Percentiles rank a stretch among this genome's conserved stretches.
Evolutionary conservation across 306 rosid genomes (phyloP).

Genomic region (Vigna angularis): DNA sequence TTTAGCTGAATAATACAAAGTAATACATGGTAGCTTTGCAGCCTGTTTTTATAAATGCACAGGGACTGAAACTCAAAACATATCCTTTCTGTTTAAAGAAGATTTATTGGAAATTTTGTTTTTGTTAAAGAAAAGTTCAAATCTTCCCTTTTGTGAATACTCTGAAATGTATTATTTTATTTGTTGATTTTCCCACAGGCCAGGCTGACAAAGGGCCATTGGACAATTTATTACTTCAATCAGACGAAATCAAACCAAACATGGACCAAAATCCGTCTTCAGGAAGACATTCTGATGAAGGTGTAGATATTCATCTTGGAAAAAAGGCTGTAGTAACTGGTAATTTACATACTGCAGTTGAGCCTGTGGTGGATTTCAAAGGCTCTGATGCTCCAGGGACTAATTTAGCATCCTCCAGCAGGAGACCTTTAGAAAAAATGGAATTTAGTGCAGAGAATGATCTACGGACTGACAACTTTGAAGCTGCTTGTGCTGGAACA

Average conservation of each 20-base stretch:
- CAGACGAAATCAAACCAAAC: slow-evolving; percentile 51
- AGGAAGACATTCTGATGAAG: slow-evolving; percentile 38
- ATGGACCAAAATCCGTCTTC: slow-evolving; percentile 46
- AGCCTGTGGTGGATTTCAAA: slow-evolving; percentile 41
- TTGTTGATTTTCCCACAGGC: slow-evolving; percentile 49
- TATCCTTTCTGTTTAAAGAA: slow-evolving; percentile 7
- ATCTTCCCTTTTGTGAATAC: slow-evolving; percentile 19
- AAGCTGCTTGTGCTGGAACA: slow-evolving; percentile 44
- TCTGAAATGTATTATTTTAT: slow-evolving; percentile 33
- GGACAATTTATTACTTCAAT: slow-evolving; percentile 42
- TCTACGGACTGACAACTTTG: slow-evolving; percentile 42
- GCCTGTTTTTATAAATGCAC: slow-evolving; percentile 2
- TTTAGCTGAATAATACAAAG: slow-evolving; percentile 13
- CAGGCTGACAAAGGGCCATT: slow-evolving; percentile 39
- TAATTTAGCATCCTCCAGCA: slow-evolving; percentile 43
- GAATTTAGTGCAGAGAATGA: slow-evolving; percentile 83
- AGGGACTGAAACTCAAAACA: background rate
- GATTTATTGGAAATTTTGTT: background rate
- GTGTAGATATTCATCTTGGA: slow-evolving; percentile 39
- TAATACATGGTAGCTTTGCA: background rate
- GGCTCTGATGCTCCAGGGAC: slow-evolving; percentile 44
- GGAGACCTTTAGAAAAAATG: slow-evolving; percentile 47
- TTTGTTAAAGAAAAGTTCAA: slow-evolving; percentile 19
- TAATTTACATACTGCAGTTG: slow-evolving; percentile 36
- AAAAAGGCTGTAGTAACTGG: slow-evolving; percentile 43